Conservation (phyloP, 805 yeast genomes). For the Candida xiaguanensis region DNA sequence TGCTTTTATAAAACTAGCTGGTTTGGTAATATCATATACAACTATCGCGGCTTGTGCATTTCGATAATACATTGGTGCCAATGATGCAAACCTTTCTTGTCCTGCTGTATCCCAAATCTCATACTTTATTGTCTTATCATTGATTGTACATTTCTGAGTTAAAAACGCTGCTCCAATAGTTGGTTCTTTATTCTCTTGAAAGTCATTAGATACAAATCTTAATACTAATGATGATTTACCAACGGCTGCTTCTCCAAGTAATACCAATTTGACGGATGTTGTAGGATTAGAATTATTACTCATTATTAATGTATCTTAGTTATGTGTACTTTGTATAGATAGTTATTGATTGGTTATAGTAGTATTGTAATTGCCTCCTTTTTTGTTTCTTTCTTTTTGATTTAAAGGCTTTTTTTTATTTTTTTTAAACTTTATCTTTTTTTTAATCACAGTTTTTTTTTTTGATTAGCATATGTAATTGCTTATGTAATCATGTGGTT, state of each 20-base stretch:
- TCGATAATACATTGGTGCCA: constrained; percentile 96
- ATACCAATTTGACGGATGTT: constrained; percentile 82
- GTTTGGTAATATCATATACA: constrained; percentile 92
- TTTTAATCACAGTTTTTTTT: not conserved
- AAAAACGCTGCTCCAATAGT: constrained; percentile 97
- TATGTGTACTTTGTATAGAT: not conserved
- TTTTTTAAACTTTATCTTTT: not conserved
- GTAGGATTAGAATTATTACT: constrained; percentile 33
- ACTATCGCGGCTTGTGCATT: constrained; percentile 97
- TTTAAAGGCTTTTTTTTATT: not conserved
- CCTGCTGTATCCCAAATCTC: constrained; percentile 99
- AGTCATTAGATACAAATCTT: constrained; percentile 90
- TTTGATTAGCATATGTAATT: not conserved
- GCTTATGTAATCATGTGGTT: not conserved
- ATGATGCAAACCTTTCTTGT: constrained; percentile 91
- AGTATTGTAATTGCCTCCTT: constrained; percentile 2
- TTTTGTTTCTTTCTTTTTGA: not conserved
- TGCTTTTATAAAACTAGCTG: constrained; percentile 91
- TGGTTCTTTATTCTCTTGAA: constrained; percentile 96
- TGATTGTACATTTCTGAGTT: constrained; percentile 88
- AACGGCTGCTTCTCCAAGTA: constrained; percentile 96
- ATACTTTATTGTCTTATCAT: constrained; percentile 82
- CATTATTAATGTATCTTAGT: not conserved
- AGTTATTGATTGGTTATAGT: not conserved
- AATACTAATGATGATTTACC: constrained; percentile 92